Evolutionary conservation across 129 eudicot species (phyloP).

Genomic region (Flaveria trinervia): DNA sequence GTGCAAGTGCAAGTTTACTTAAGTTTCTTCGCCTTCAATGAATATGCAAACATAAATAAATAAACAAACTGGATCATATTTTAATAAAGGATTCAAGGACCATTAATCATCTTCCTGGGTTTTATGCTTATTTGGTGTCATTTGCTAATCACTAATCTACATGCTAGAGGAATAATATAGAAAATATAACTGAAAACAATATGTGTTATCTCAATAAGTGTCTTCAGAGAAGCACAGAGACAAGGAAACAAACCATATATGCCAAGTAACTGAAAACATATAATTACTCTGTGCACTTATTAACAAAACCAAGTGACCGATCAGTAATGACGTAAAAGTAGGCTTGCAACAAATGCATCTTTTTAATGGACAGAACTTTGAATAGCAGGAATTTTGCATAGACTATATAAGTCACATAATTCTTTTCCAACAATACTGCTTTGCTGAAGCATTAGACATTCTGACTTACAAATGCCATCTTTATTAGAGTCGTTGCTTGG

Average conservation of each 20-base stretch:
- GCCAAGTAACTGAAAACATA: slow-evolving; percentile 6
- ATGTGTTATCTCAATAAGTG: not conserved
- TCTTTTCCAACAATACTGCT: not conserved
- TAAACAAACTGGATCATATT: not conserved
- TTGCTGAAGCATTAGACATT: not conserved
- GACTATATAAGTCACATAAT: not conserved
- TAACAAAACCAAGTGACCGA: not conserved
- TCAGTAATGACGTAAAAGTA: not conserved
- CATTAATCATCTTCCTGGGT: not conserved
- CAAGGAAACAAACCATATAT: slow-evolving; percentile 12
- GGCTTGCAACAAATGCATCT: slow-evolving; percentile 1
- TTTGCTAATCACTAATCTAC: not conserved
- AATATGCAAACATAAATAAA: not conserved
- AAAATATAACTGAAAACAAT: not conserved
- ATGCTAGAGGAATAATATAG: slow-evolving; percentile 1
- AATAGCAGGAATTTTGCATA: not conserved
- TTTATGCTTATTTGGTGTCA: slow-evolving; percentile 3
- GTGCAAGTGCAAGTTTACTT: not conserved
- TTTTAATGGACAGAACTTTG: not conserved
- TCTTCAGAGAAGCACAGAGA: slow-evolving; percentile 2
- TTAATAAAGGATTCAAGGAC: not conserved
- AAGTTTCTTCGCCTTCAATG: not conserved
- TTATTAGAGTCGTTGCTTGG: not conserved
- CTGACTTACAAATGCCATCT: slow-evolving; percentile 3
- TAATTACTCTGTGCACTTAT: slow-evolving; percentile 1